These are phyloP conservation scores for Trametes cinnabarina DNA, from an alignment of 768 basidiomycete species.

Conservation along the genomic window DNA sequence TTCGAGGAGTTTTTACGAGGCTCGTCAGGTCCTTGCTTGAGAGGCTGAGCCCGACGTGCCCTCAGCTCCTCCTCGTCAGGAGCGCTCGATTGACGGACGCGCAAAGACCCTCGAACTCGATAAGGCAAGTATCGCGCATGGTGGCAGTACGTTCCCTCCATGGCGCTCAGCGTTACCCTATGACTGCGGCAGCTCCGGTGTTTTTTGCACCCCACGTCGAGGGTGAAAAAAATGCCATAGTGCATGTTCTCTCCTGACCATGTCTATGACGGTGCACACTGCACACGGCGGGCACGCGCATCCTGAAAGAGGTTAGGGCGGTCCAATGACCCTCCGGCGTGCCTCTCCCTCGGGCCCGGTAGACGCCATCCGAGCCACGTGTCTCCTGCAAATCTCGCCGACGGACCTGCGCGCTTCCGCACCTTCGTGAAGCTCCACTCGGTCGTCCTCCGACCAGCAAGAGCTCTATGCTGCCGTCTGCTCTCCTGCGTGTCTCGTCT, in stretches of 20 bases:
- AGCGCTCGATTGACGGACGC: no score
- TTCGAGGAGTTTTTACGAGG: not conserved
- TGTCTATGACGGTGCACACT: not conserved
- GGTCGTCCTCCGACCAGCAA: not conserved
- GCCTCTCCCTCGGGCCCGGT: not conserved
- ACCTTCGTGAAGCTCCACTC: conserved; percentile 1
- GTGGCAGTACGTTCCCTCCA: conserved; percentile 10
- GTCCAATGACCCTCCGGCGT: no score
- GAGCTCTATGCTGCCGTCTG: conserved; percentile 1
- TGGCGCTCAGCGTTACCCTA: not conserved
- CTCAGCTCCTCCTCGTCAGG: no score
- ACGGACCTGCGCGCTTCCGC: not conserved
- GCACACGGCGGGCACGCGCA: no score
- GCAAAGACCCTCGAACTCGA: not conserved
- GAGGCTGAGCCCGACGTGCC: not conserved
- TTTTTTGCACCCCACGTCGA: not conserved
- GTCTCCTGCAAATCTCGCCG: not conserved
- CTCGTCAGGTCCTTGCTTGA: not conserved
- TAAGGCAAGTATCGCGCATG: conserved; percentile 1
- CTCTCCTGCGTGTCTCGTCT: conserved; percentile 3
- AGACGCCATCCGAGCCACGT: not conserved
- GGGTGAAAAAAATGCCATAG: not conserved
- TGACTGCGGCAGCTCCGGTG: conserved; percentile 5
- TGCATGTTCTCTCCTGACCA: not conserved
- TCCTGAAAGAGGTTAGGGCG: no score